Evolutionary conservation across 2,329 filamentous ascomycete species (phyloP).

Genomic region (Fusarium setosum): DNA sequence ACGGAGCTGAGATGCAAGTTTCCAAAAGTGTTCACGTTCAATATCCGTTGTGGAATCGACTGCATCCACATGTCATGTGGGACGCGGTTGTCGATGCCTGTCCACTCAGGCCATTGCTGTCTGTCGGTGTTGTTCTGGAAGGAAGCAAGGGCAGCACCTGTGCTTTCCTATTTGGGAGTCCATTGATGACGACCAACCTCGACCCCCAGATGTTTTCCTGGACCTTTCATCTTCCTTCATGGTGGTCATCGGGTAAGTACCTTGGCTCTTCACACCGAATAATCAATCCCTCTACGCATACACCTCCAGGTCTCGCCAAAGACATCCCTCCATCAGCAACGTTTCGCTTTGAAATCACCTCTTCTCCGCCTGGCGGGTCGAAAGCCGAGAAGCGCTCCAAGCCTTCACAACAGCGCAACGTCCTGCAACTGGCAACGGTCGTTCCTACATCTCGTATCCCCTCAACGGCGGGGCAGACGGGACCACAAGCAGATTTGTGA

Average conservation of each 20-base stretch:
- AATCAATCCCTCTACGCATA: too few species aligned
- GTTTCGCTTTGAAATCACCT: conserved; percentile 6
- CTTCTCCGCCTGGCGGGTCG: conserved; percentile 3
- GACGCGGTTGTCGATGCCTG: conserved; percentile 1
- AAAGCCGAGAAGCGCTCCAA: neutral
- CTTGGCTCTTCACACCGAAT: too few species aligned
- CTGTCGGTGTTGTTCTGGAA: conserved; percentile 25
- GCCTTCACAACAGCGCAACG: neutral
- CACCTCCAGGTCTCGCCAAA: too few species aligned
- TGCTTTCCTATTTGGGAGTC: conserved; percentile 10
- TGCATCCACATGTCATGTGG: conserved; percentile 28
- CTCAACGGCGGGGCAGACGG: conserved; percentile 12
- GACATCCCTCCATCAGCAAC: neutral
- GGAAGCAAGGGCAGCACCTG: conserved; percentile 5
- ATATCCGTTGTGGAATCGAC: conserved; percentile 3
- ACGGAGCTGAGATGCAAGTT: neutral
- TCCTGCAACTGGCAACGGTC: neutral
- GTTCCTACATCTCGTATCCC: conserved; percentile 17
- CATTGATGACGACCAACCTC: neutral
- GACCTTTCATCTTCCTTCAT: neutral
- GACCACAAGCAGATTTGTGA: conserved; percentile 13
- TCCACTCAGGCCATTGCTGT: neutral
- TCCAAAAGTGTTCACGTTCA: neutral
- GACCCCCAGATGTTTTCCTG: conserved; percentile 1
- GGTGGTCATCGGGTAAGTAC: neutral